Evolutionary conservation across 2,329 filamentous ascomycete genomes (phyloP).

Genomic region (Pestalotiopsis sp.): DNA sequence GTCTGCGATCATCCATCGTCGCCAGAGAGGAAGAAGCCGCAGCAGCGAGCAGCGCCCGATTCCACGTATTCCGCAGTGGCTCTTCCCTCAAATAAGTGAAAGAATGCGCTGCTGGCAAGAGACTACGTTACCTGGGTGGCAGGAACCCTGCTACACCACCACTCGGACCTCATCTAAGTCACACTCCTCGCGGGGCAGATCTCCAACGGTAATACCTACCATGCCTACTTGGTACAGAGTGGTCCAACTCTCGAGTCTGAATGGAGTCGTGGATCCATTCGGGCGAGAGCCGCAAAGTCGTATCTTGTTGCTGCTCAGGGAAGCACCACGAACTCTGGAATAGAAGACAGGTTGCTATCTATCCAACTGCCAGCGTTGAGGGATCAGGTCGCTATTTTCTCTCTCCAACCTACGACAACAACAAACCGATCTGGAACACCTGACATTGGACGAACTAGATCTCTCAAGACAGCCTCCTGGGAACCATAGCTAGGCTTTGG

Average conservation of each 20-base stretch:
- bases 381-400: neutral
- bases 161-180: slow-evolving; percentile 4
- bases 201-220: neutral
- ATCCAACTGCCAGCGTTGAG: neutral
- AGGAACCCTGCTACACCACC: neutral
- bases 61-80: neutral
- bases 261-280: neutral
- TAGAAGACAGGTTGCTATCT: neutral
- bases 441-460: neutral
- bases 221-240: neutral
- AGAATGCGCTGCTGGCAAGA: neutral
- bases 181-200: slow-evolving; percentile 1
- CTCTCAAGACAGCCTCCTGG: neutral
- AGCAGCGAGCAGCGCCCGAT: neutral
- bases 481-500: neutral
- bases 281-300: neutral
- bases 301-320: neutral
- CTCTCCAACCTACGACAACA: neutral
- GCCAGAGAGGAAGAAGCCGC: neutral
- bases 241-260: neutral
- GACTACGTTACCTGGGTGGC: neutral
- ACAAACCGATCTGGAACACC: neutral
- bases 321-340: neutral
- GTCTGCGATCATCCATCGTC: neutral
- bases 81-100: neutral